Evolutionary conservation across 768 basidiomycete species (phyloP).

Genomic region (Lactifluus volemus): DNA sequence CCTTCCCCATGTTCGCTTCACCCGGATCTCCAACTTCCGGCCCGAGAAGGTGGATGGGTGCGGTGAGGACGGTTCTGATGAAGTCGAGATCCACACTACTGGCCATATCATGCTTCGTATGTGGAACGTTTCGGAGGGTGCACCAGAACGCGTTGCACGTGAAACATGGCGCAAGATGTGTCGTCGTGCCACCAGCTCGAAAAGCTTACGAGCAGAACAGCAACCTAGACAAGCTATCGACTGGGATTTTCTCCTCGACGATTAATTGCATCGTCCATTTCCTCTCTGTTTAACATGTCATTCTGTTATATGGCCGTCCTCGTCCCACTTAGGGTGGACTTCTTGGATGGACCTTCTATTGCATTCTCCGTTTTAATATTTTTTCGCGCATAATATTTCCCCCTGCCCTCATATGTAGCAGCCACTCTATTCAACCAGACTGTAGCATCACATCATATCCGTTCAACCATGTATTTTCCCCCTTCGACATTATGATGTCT

Average conservation of each 20-base stretch:
- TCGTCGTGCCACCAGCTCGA: slow-evolving; percentile 53
- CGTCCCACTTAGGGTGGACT: neutral
- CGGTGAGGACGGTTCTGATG: slow-evolving; percentile 33
- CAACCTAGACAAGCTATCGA: slow-evolving; percentile 45
- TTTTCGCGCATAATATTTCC: neutral
- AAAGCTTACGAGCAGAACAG: slow-evolving; percentile 30
- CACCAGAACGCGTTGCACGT: slow-evolving; percentile 53
- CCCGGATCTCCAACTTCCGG: slow-evolving; percentile 21
- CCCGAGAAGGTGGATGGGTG: slow-evolving; percentile 21
- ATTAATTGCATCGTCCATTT: slow-evolving; percentile 27
- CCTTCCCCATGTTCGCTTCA: slow-evolving; percentile 26
- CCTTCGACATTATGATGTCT: neutral
- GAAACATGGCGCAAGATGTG: slow-evolving; percentile 38
- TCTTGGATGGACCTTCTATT: neutral
- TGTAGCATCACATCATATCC: slow-evolving; percentile 8
- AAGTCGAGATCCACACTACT: slow-evolving; percentile 51
- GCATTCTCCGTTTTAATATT: slow-evolving; percentile 2
- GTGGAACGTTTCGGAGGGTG: slow-evolving; percentile 66
- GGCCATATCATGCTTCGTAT: slow-evolving; percentile 63
- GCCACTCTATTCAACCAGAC: neutral
- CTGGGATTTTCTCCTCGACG: slow-evolving; percentile 76
- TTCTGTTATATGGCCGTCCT: neutral
- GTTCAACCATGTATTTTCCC: neutral
- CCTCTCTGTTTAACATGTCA: neutral
- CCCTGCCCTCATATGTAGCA: slow-evolving; percentile 10